Percentiles rank a stretch among this genome's conserved stretches.
These are phyloP conservation scores for Stagonosporopsis rhizophila DNA, from an alignment of 2,329 filamentous ascomycete species.

Conservation along the genomic window DNA sequence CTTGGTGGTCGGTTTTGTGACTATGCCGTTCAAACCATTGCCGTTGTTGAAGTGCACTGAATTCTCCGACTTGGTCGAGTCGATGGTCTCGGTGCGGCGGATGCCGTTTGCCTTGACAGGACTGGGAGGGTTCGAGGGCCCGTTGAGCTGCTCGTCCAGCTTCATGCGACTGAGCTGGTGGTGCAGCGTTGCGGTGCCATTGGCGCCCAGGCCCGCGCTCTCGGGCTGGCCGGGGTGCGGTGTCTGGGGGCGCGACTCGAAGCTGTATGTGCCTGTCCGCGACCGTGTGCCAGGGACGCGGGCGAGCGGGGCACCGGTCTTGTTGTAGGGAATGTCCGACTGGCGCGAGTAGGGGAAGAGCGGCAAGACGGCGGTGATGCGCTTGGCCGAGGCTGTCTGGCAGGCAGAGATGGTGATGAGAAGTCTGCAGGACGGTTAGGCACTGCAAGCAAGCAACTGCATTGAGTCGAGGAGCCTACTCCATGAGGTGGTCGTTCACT, in stretches of 20 bases:
- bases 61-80: conserved; percentile 41
- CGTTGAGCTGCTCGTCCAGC: conserved; percentile 61
- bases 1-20: conserved; percentile 52
- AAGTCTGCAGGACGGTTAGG: conserved; percentile 56
- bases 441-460: conserved; percentile 31
- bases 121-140: conserved; percentile 33
- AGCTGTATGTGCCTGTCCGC: conserved; percentile 70
- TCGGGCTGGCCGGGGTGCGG: conserved; percentile 76
- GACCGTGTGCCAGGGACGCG: conserved; percentile 60
- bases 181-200: conserved; percentile 71
- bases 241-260: conserved; percentile 89
- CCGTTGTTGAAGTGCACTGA: conserved; percentile 31
- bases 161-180: conserved; percentile 75
- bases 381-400: conserved; percentile 89
- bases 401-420: conserved; percentile 99
- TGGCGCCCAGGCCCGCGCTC: conserved; percentile 66
- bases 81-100: conserved; percentile 43
- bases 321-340: conserved; percentile 96
- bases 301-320: conserved; percentile 84
- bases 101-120: conserved; percentile 37
- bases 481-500: conserved; percentile 96
- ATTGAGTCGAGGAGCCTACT: conserved; percentile 54
- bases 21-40: conserved; percentile 25
- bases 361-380: conserved; percentile 92
- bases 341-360: conserved; percentile 97